Percentiles rank a stretch among this genome's conserved stretches.
These are phyloP conservation scores for Huntiella abstrusa DNA, from an alignment of 2,329 filamentous ascomycete genomes.

Conservation along the genomic window DNA sequence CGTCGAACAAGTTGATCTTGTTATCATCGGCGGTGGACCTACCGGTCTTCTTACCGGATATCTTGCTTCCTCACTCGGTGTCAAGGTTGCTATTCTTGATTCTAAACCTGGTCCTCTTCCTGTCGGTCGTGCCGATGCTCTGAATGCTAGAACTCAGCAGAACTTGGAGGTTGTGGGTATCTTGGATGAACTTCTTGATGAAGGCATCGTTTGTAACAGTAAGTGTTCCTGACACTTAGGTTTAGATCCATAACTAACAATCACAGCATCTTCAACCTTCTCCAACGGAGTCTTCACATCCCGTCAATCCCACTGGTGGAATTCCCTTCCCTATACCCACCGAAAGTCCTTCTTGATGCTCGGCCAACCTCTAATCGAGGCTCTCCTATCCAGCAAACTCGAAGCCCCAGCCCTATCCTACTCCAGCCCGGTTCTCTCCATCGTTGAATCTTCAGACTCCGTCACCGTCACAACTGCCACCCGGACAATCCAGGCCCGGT, in stretches of 20 bases:
- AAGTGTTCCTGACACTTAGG: conserved; percentile 12
- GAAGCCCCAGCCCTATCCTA: conserved; percentile 18
- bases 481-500: conserved; percentile 20
- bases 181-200: conserved; percentile 22
- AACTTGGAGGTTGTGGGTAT: conserved; percentile 27
- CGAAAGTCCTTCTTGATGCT: conserved; percentile 33
- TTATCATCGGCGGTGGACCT: conserved; percentile 24
- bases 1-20: conserved; percentile 16
- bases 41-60: conserved; percentile 27
- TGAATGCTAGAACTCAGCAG: conserved; percentile 30
- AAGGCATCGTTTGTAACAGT: conserved; percentile 32
- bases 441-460: conserved; percentile 15
- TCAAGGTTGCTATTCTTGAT: conserved; percentile 24
- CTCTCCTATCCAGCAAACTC: conserved; percentile 20
- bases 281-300: conserved; percentile 27
- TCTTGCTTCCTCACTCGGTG: conserved; percentile 23
- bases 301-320: conserved; percentile 29
- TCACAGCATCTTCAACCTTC: conserved; percentile 27
- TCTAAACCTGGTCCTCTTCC: conserved; percentile 21
- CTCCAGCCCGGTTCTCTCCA: conserved; percentile 19
- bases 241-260: background rate
- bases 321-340: conserved; percentile 23
- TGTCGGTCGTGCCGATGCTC: conserved; percentile 27
- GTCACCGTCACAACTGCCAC: conserved; percentile 17
- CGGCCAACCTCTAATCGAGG: conserved; percentile 27